Evolutionary conservation across 441 rosid species (phyloP).

Genomic region (Caryocar brasiliense): DNA sequence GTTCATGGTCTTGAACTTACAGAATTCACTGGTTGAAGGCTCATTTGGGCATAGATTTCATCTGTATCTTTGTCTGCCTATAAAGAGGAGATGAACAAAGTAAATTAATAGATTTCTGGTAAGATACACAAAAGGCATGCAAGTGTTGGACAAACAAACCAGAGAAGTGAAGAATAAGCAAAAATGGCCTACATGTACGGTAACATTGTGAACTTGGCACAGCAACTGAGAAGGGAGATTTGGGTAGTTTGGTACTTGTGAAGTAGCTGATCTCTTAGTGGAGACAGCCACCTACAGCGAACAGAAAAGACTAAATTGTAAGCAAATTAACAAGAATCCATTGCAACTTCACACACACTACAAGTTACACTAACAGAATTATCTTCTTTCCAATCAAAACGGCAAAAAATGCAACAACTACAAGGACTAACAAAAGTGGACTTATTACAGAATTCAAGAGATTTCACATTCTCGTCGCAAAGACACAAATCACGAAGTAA

Average conservation of each 20-base stretch:
- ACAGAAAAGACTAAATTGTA: no score
- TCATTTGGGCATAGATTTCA: constrained; percentile 91
- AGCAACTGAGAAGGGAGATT: constrained; percentile 81
- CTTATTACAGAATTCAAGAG: no score
- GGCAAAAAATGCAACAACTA: no score
- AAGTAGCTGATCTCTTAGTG: constrained; percentile 74
- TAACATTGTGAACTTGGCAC: constrained; percentile 94
- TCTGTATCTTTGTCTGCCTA: constrained; percentile 91
- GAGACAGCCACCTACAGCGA: constrained; percentile 83
- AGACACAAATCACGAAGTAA: no score
- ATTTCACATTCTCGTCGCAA: no score
- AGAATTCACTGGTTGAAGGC: constrained; percentile 81
- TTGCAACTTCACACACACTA: no score
- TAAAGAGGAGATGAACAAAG: constrained; percentile 6
- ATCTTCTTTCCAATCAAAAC: no score
- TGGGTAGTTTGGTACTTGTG: constrained; percentile 88
- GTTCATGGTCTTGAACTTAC: constrained; percentile 43
- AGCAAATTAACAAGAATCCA: no score
- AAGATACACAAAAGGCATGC: neutral
- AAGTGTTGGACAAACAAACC: neutral
- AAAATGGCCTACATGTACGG: constrained; percentile 53
- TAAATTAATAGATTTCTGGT: neutral
- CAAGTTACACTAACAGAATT: no score
- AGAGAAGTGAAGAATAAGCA: neutral
- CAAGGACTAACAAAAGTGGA: no score